These are phyloP conservation scores for Podaxis sp. DNA, from an alignment of 768 basidiomycete species.

Conservation along the genomic window DNA sequence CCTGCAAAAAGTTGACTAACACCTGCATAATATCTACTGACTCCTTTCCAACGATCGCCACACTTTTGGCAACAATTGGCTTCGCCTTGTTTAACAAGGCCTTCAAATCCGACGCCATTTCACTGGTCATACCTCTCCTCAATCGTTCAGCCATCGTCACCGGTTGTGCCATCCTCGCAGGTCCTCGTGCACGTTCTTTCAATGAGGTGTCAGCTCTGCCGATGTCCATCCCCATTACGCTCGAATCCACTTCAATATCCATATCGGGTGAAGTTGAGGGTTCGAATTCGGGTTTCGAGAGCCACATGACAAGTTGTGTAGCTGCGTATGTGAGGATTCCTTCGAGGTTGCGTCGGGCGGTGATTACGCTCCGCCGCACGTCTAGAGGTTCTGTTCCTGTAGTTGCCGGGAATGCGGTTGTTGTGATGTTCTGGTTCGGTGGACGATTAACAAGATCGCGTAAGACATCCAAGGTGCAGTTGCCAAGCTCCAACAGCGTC, in stretches of 20 bases:
- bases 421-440: slow-evolving; percentile 47
- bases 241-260: slow-evolving; percentile 34
- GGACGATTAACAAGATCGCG: slow-evolving; percentile 62
- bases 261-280: slow-evolving; percentile 27
- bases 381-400: slow-evolving; percentile 33
- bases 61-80: slow-evolving; percentile 57
- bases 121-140: slow-evolving; percentile 74
- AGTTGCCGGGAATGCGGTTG: slow-evolving; percentile 21
- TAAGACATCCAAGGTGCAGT: slow-evolving; percentile 70
- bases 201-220: slow-evolving; percentile 19
- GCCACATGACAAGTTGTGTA: slow-evolving; percentile 77
- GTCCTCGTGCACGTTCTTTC: slow-evolving; percentile 34
- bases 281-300: slow-evolving; percentile 69
- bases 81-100: slow-evolving; percentile 61
- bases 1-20: slow-evolving; percentile 61
- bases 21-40: slow-evolving; percentile 55
- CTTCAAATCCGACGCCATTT: slow-evolving; percentile 72
- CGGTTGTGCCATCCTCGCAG: slow-evolving; percentile 32
- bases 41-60: slow-evolving; percentile 39
- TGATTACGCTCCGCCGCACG: slow-evolving; percentile 54
- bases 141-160: slow-evolving; percentile 59
- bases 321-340: slow-evolving; percentile 63
- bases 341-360: slow-evolving; percentile 62
- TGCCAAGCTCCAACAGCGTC: slow-evolving; percentile 82
- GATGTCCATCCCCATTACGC: slow-evolving; percentile 33